Evolutionary conservation across 148 eudicot species (phyloP).

Genomic region (Diospyros lotus): DNA sequence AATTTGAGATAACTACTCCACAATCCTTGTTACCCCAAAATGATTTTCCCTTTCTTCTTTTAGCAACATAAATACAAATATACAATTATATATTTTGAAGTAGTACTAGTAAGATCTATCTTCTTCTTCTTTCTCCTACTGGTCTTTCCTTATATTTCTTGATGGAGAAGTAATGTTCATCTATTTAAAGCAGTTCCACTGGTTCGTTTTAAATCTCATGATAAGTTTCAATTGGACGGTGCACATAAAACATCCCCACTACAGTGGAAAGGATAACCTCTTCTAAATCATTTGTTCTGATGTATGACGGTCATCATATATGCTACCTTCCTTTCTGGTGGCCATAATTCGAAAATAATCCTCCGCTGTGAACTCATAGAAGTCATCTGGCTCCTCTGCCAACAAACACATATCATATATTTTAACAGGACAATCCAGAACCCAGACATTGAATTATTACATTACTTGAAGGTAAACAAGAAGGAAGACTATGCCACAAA

Average conservation of each 20-base stretch:
- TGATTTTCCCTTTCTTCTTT: no score
- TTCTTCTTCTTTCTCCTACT: no score
- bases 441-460: no score
- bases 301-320: background rate
- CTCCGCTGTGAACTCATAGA: conserved; percentile 69
- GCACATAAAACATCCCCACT: background rate
- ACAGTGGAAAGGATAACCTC: background rate
- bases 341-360: conserved; percentile 60
- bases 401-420: conserved; percentile 10
- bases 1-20: no score
- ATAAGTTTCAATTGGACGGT: background rate
- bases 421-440: background rate
- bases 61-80: no score
- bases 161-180: no score
- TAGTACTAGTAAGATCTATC: no score
- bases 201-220: background rate
- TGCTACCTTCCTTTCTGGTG: conserved; percentile 61
- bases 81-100: no score
- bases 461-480: background rate
- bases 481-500: background rate
- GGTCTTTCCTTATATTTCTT: no score
- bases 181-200: no score
- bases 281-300: conserved; percentile 4
- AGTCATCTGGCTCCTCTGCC: conserved; percentile 72
- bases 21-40: no score